Evolutionary conservation across 1,284 basidiomycete genomes (phyloP).

Genomic region (Irpex rosettiformis): DNA sequence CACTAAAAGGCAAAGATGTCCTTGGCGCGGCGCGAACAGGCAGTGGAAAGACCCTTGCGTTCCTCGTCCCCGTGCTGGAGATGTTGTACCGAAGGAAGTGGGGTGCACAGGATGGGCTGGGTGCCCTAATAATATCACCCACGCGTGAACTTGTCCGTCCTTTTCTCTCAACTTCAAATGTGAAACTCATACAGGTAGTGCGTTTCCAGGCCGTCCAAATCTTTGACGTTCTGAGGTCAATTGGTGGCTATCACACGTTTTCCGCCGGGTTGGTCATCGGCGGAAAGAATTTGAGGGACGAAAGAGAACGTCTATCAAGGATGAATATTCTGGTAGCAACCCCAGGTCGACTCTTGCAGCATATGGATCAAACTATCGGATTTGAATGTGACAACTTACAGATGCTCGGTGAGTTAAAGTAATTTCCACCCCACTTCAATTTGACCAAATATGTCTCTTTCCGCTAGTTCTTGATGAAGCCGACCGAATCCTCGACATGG

Average conservation of each 20-base stretch:
- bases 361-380: conserved; percentile 97
- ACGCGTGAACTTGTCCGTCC: conserved; percentile 85
- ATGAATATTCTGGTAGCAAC: conserved; percentile 99
- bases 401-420: conserved; percentile 70
- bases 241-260: conserved; percentile 89
- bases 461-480: conserved; percentile 90
- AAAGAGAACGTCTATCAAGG: conserved; percentile 80
- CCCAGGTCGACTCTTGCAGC: conserved; percentile 91
- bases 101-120: conserved; percentile 83
- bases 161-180: neutral
- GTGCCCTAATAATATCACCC: conserved; percentile 92
- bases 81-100: conserved; percentile 72
- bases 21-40: conserved; percentile 80
- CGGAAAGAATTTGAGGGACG: conserved; percentile 94
- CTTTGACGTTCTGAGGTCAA: conserved; percentile 91
- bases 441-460: neutral
- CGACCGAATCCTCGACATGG: conserved; percentile 96
- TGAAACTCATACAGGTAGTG: neutral
- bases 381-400: conserved; percentile 92
- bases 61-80: conserved; percentile 78
- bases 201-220: conserved; percentile 86
- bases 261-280: conserved; percentile 96
- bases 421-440: neutral
- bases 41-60: conserved; percentile 83
- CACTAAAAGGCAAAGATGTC: conserved; percentile 67